Evolutionary conservation across 2,329 filamentous ascomycete species (phyloP).

Genomic region (Pestalotiopsis sp.): DNA sequence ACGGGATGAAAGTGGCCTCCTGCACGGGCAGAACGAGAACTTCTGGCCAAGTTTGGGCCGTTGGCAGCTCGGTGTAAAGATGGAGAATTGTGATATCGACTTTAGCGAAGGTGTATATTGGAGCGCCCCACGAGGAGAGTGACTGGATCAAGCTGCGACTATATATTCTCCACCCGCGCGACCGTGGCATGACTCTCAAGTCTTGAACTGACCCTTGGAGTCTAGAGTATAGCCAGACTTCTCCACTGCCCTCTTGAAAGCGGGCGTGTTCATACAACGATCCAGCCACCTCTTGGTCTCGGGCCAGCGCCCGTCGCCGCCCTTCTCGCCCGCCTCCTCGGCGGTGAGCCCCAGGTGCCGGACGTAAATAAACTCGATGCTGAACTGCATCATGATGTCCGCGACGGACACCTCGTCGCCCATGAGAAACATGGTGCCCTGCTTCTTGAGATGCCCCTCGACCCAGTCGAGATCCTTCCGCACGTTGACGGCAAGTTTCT

Average conservation of each 20-base stretch:
- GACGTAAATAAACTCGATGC: constrained; percentile 4
- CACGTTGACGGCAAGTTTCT: not conserved
- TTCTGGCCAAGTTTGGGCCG: constrained; percentile 50
- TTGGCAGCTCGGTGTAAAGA: constrained; percentile 42
- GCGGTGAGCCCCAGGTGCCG: constrained; percentile 2
- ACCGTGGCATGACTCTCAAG: not conserved
- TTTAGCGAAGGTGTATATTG: constrained; percentile 31
- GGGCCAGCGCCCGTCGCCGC: constrained; percentile 1
- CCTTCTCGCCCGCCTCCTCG: not conserved
- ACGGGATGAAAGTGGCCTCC: constrained; percentile 28
- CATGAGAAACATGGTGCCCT: constrained; percentile 4
- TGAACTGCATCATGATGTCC: constrained; percentile 11
- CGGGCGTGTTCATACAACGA: not conserved
- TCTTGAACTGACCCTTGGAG: not conserved
- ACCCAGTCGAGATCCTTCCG: constrained; percentile 6
- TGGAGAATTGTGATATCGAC: constrained; percentile 31
- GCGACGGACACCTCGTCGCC: not conserved
- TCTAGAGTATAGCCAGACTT: constrained; percentile 6
- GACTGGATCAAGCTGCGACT: not conserved
- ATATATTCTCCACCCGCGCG: not conserved
- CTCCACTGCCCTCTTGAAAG: not conserved
- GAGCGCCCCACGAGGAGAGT: constrained; percentile 11
- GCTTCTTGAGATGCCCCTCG: constrained; percentile 2
- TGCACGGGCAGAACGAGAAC: constrained; percentile 34
- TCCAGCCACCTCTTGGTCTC: constrained; percentile 5